Base-by-base conservation (phyloP, 73 alveolate genomes). In the Paraurostyla sp. region DNA sequence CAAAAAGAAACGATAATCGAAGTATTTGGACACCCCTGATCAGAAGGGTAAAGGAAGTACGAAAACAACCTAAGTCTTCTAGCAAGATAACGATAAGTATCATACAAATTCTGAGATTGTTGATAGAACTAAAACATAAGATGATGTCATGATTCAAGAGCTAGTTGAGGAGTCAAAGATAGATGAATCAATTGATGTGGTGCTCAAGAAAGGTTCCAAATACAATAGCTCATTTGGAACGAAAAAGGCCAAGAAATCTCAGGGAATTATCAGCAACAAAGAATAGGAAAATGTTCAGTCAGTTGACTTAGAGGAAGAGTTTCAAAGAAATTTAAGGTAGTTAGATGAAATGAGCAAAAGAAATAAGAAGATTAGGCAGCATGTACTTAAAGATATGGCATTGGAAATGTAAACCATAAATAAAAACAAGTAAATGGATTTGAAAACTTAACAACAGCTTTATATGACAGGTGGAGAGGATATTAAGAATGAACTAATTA, bases 81-180 rank as follows among this genome's bases (percentile, higher is more conserved):
- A n/a, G n/a, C n/a, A n/a, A 18, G 56, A 65, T 6, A 38, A 36
- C 27, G 36, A 35, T 25, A 16, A 65, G 1, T 15, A 65, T 6
- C 38, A 35, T 6, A 33, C 23, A 60, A 11, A 60, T 60, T 7
- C 25, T 54, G 30, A 54, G 69, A 7, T 18, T 54, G 7, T 7
- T 20, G 27, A 13, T 13, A 54, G 23, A 54, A 54, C 43, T 30
- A 59, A 59, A 59, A 15, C 9, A 3, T 9, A 27, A 7, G 82
- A 65, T 65, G 82, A 65, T 35, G 33, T 65, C 7, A 65, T 38
- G 2, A 32, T 65, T 16, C 41, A 65, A 38, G 82, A 65, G 16
- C 6, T 60, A 25, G 4, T 15, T 1, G 82, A 65, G 58, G 82
- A 65, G 42, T 65, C 82, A 22, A 65, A 65, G 82, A 22, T 65